phyloP scores from a whole-genome alignment of 1,139 yeast genomes.

The Lodderomyces jiufengensis region DNA sequence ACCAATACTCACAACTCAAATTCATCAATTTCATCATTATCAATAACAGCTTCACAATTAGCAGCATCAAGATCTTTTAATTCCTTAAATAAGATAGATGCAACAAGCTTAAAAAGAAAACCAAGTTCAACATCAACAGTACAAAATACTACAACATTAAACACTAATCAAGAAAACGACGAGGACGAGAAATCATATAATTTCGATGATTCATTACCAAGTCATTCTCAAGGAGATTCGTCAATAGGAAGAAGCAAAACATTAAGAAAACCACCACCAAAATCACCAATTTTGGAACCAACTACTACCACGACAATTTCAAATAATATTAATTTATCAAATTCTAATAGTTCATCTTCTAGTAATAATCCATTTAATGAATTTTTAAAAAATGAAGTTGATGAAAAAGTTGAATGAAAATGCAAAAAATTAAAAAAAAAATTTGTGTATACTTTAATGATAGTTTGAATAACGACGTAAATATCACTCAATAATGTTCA shows the following conservation, averaged over 20 bases:
- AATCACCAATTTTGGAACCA: constrained; percentile 7
- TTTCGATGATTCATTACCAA: too few species aligned
- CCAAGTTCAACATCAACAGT: constrained; percentile 3
- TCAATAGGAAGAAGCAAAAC: constrained; percentile 7
- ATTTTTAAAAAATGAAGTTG: too few species aligned
- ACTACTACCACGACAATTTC: background rate
- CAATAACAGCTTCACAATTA: too few species aligned
- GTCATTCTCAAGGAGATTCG: constrained; percentile 11
- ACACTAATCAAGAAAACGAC: background rate
- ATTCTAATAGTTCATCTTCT: too few species aligned
- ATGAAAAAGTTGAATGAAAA: too few species aligned
- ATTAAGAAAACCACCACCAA: constrained; percentile 12
- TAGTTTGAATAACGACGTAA: too few species aligned
- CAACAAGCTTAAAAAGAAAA: background rate
- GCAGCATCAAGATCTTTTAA: too few species aligned
- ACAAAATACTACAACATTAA: constrained; percentile 6
- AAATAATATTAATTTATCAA: too few species aligned
- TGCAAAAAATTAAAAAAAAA: too few species aligned
- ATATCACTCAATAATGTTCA: too few species aligned
- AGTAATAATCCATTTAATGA: too few species aligned
- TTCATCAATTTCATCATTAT: background rate
- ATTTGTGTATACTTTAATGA: too few species aligned
- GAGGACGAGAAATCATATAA: constrained; percentile 2
- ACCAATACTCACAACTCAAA: background rate
- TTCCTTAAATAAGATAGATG: background rate